phyloP scores from a whole-genome alignment of 495 filamentous ascomycete genomes.

The Talaromyces ruber region DNA sequence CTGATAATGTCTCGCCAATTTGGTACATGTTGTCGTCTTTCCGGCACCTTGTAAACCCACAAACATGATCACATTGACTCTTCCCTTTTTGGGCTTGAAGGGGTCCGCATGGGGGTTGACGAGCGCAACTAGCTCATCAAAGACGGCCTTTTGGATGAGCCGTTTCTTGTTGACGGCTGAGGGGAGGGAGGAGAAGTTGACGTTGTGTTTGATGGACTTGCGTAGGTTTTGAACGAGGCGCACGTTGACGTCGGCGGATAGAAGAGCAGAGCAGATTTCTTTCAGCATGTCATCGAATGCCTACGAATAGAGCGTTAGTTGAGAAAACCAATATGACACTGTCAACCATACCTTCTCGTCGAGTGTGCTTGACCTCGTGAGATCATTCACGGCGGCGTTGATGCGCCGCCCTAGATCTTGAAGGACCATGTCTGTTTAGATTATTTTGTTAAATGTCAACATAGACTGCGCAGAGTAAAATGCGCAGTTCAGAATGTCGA shows the following conservation, averaged over 20 bases:
- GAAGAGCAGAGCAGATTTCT: slow-evolving; percentile 86
- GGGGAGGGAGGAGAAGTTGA: slow-evolving; percentile 88
- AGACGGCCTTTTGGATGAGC: slow-evolving; percentile 95
- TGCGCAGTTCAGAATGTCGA: background rate
- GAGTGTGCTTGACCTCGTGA: slow-evolving; percentile 83
- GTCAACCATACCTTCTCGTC: slow-evolving; percentile 74
- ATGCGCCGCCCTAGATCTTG: slow-evolving; percentile 98
- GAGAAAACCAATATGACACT: background rate
- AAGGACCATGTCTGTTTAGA: slow-evolving; percentile 73
- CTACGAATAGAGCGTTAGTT: slow-evolving; percentile 30
- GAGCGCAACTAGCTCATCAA: slow-evolving; percentile 89
- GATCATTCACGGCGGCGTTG: slow-evolving; percentile 88
- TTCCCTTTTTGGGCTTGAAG: slow-evolving; percentile 95
- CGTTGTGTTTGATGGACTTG: slow-evolving; percentile 81
- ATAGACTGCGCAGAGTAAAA: background rate
- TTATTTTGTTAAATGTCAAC: background rate
- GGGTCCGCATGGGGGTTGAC: slow-evolving; percentile 94
- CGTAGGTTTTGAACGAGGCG: slow-evolving; percentile 86
- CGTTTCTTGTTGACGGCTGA: slow-evolving; percentile 94
- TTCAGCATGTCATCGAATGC: slow-evolving; percentile 97
- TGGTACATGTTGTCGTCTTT: slow-evolving; percentile 98
- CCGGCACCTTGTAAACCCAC: slow-evolving; percentile 95
- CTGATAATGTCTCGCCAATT: slow-evolving; percentile 91
- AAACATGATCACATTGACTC: slow-evolving; percentile 97
- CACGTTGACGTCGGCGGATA: slow-evolving; percentile 95